Percentiles rank a stretch among this genome's conserved stretches.
phyloP scores from a whole-genome alignment of 208 protist species.

The Hexamita inflata region DNA sequence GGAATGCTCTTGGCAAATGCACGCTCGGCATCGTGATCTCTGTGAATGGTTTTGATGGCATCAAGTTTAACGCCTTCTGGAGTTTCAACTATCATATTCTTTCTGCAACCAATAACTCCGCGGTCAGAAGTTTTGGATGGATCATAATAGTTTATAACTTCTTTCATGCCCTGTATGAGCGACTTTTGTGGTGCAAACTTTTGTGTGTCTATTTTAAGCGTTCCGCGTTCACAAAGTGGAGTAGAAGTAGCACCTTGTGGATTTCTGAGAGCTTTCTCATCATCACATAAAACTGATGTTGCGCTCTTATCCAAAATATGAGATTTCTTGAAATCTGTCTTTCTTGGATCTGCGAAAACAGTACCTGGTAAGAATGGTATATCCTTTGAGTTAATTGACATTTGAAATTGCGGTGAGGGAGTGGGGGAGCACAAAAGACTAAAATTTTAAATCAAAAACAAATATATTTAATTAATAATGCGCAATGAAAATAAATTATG shows the following conservation, averaged over 20 bases:
- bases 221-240: no score
- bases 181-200: conserved; percentile 12
- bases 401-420: no score
- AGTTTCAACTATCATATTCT: neutral
- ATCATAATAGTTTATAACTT: no score
- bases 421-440: no score
- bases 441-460: no score
- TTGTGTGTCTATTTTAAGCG: no score
- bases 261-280: conserved; percentile 19
- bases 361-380: conserved; percentile 41
- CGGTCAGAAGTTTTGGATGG: neutral
- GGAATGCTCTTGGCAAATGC: neutral
- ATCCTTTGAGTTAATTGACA: conserved; percentile 6
- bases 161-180: no score
- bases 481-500: no score
- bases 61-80: neutral
- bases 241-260: neutral
- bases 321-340: conserved; percentile 34
- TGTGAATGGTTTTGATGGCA: neutral
- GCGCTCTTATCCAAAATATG: conserved; percentile 37
- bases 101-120: conserved; percentile 12
- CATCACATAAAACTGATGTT: neutral
- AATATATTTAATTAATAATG: no score
- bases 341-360: conserved; percentile 28
- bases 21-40: conserved; percentile 15